These are phyloP conservation scores for Aspergillus glaucus DNA, from an alignment of 2,329 filamentous ascomycete species.

Conservation along the genomic window DNA sequence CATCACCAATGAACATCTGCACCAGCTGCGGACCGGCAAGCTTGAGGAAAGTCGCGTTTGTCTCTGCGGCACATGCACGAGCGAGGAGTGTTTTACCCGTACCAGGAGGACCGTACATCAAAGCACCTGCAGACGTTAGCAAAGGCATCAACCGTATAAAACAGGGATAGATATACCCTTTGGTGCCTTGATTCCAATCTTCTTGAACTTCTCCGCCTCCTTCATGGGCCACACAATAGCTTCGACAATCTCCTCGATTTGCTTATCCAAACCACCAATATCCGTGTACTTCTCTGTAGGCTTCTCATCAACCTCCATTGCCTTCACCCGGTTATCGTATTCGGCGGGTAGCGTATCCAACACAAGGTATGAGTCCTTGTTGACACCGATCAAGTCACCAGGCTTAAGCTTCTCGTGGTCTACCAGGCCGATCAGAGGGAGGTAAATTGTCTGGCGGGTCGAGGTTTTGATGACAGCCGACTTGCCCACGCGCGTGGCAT, in stretches of 20 bases:
- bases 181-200: conserved; percentile 98
- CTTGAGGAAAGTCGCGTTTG: conserved; percentile 97
- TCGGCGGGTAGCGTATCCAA: conserved; percentile 94
- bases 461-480: conserved; percentile 99
- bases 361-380: conserved; percentile 97
- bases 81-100: conserved; percentile 59
- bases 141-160: neutral
- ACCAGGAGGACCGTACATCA: conserved; percentile 78
- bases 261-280: conserved; percentile 94
- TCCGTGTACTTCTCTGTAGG: conserved; percentile 98
- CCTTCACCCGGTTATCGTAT: conserved; percentile 97
- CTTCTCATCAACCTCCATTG: conserved; percentile 99
- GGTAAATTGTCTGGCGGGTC: conserved; percentile 95
- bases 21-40: conserved; percentile 95
- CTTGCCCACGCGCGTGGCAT: conserved; percentile 93
- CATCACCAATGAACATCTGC: conserved; percentile 99
- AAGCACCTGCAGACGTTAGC: conserved; percentile 57
- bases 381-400: conserved; percentile 93
- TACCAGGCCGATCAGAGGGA: conserved; percentile 92
- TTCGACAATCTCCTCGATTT: conserved; percentile 97
- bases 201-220: conserved; percentile 97
- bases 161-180: conserved; percentile 62
- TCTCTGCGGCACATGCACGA: conserved; percentile 93
- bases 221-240: conserved; percentile 99
- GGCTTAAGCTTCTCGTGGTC: conserved; percentile 94